phyloP scores from a whole-genome alignment of 2,329 filamentous ascomycete species.

The Seiridium unicorne region DNA sequence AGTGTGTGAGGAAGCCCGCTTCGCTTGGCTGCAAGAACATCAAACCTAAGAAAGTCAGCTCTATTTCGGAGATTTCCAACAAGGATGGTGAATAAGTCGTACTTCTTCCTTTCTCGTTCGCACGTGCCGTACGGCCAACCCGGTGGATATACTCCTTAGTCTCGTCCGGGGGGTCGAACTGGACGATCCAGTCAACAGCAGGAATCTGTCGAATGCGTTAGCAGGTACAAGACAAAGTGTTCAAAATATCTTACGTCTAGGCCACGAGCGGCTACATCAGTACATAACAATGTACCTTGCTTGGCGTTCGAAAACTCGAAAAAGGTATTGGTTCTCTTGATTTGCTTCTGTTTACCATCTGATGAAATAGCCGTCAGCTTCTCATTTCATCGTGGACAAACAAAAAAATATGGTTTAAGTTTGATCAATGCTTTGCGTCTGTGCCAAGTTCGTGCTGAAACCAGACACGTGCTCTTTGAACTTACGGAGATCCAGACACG shows the following conservation, averaged over 20 bases:
- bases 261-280: slow-evolving; percentile 91
- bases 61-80: slow-evolving; percentile 15
- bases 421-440: no score
- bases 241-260: slow-evolving; percentile 54
- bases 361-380: no score
- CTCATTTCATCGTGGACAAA: no score
- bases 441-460: no score
- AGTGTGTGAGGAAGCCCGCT: slow-evolving; percentile 85
- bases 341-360: slow-evolving; percentile 93
- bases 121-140: slow-evolving; percentile 90
- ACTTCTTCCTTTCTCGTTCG: slow-evolving; percentile 78
- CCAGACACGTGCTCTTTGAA: no score
- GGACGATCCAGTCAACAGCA: slow-evolving; percentile 92
- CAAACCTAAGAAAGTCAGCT: slow-evolving; percentile 33
- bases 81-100: no score
- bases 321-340: slow-evolving; percentile 87
- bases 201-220: slow-evolving; percentile 55
- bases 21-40: slow-evolving; percentile 93
- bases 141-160: slow-evolving; percentile 81
- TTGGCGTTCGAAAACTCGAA: slow-evolving; percentile 89
- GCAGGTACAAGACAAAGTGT: no score
- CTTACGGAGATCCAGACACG: no score
- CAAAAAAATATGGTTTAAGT: no score
- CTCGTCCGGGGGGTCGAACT: slow-evolving; percentile 67
- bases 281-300: slow-evolving; percentile 88